These are phyloP conservation scores for Paulownia fortunei DNA, from an alignment of 257 asterid genomes.

Conservation along the genomic window DNA sequence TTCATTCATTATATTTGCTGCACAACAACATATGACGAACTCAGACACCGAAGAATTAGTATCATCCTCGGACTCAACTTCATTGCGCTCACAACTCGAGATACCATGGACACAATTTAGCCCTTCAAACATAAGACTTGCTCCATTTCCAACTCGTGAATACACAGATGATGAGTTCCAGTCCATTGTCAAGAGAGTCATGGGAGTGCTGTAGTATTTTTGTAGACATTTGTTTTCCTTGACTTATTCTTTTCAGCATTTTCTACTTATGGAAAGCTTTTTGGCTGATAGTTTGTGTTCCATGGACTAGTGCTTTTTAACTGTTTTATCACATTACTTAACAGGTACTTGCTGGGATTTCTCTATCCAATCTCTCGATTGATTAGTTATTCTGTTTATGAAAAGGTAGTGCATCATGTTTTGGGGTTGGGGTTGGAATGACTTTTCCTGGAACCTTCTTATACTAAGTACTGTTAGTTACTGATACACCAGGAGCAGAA, in stretches of 20 bases:
- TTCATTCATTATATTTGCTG: slow-evolving; percentile 81
- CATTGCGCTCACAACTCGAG: slow-evolving; percentile 37
- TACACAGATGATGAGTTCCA: slow-evolving; percentile 98
- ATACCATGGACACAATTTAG: slow-evolving; percentile 70
- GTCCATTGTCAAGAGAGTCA: slow-evolving; percentile 90
- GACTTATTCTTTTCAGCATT: slow-evolving; percentile 23
- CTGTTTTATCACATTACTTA: slow-evolving; percentile 25
- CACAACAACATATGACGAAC: slow-evolving; percentile 63
- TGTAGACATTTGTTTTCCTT: slow-evolving; percentile 21
- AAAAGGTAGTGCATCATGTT: slow-evolving; percentile 65
- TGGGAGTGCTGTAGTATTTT: slow-evolving; percentile 92
- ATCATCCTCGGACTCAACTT: slow-evolving; percentile 40
- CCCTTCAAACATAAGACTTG: slow-evolving; percentile 85
- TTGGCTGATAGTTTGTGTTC: slow-evolving; percentile 27
- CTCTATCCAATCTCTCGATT: slow-evolving; percentile 95
- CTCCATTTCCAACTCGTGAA: slow-evolving; percentile 95
- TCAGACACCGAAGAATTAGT: slow-evolving; percentile 39
- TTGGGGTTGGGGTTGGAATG: slow-evolving; percentile 21
- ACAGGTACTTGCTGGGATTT: slow-evolving; percentile 95
- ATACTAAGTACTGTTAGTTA: slow-evolving; percentile 37
- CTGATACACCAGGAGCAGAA: slow-evolving; percentile 81
- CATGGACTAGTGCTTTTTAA: slow-evolving; percentile 21
- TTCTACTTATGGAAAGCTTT: too few relatives aligned
- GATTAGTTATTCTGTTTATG: slow-evolving; percentile 88
- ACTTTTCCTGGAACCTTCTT: slow-evolving; percentile 25